These are phyloP conservation scores for Litchi chinensis DNA, from an alignment of 345 rosid species.

Conservation along the genomic window DNA sequence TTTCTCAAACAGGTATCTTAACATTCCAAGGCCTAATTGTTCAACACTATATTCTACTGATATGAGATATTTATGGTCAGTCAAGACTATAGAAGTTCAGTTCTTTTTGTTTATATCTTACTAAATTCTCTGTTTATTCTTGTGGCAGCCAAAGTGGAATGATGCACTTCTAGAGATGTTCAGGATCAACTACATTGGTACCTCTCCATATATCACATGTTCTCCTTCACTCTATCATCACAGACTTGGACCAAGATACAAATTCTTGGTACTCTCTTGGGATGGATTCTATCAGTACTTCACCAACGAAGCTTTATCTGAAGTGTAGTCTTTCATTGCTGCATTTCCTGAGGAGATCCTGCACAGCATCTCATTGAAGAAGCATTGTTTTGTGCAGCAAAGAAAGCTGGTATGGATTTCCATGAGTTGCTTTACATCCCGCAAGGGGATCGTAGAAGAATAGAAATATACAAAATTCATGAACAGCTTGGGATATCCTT, in stretches of 20 bases:
- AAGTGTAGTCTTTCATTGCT: constrained; percentile 71
- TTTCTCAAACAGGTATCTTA: constrained; percentile 82
- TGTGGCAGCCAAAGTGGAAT: constrained; percentile 82
- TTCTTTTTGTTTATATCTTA: not conserved
- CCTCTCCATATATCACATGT: constrained; percentile 77
- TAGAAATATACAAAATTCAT: not conserved
- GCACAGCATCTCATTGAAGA: constrained; percentile 90
- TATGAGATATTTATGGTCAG: not conserved
- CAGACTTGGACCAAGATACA: constrained; percentile 64
- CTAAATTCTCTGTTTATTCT: not conserved
- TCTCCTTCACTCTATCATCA: constrained; percentile 78
- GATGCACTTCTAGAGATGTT: constrained; percentile 82
- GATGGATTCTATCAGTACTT: constrained; percentile 92
- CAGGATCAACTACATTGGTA: constrained; percentile 76
- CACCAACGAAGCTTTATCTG: constrained; percentile 73
- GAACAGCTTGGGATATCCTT: not conserved
- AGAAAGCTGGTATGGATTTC: constrained; percentile 86
- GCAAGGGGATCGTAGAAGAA: constrained; percentile 79
- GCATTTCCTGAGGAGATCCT: constrained; percentile 93
- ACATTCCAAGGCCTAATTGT: not conserved
- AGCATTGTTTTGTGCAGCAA: constrained; percentile 86
- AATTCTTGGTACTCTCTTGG: constrained; percentile 75
- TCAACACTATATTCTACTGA: too few species aligned
- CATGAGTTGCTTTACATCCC: constrained; percentile 88
- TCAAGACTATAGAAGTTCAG: not conserved